These are phyloP conservation scores for Arctium minus DNA, from an alignment of 129 eudicot species.

Conservation along the genomic window DNA sequence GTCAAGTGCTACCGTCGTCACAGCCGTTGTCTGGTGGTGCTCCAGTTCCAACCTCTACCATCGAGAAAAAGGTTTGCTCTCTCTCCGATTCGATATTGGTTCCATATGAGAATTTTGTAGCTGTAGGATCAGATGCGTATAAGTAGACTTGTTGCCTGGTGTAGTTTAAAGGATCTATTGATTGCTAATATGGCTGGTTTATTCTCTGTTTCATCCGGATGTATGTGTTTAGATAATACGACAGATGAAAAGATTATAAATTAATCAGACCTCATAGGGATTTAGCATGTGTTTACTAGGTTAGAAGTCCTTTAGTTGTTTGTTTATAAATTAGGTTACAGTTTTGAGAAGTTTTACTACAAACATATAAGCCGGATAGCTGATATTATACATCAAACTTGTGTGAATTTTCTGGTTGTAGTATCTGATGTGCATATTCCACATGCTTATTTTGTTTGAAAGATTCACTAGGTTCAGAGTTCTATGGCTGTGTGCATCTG, in stretches of 20 bases:
- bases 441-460: neutral
- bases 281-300: neutral
- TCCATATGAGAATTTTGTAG: neutral
- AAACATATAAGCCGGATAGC: neutral
- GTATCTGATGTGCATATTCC: neutral
- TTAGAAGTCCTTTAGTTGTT: neutral
- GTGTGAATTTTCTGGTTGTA: neutral
- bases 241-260: neutral
- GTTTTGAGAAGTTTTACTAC: neutral
- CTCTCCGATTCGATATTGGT: slow-evolving; percentile 7
- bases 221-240: neutral
- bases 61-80: slow-evolving; percentile 53
- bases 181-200: slow-evolving; percentile 5
- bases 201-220: neutral
- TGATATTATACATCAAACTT: neutral
- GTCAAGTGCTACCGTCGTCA: slow-evolving; percentile 53
- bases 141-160: neutral
- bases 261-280: neutral
- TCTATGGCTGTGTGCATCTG: slow-evolving; percentile 14
- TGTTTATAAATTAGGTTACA: neutral
- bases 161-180: neutral
- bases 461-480: neutral
- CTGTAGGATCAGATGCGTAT: slow-evolving; percentile 14
- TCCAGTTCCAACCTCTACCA: slow-evolving; percentile 25
- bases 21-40: slow-evolving; percentile 37